These are phyloP conservation scores for Candida tropicalis DNA, from an alignment of 1,139 yeast species.

Conservation along the genomic window DNA sequence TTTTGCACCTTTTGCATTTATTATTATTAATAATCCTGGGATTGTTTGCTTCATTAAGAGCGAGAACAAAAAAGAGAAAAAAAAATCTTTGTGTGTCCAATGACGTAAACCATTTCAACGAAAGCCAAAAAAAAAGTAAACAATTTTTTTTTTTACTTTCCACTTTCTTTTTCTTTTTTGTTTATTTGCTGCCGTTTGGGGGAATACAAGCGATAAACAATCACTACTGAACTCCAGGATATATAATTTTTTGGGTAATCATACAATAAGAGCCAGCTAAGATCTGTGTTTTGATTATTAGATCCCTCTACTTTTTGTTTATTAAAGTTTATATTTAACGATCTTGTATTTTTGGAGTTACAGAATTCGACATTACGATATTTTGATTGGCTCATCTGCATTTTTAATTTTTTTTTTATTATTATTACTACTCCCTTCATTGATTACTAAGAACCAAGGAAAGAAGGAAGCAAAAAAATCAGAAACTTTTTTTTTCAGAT, in stretches of 20 bases:
- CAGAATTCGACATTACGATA: neutral
- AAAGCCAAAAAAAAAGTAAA: neutral
- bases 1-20: neutral
- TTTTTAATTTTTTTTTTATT: too few relatives aligned
- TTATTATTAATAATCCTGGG: neutral
- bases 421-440: too few relatives aligned
- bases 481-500: too few relatives aligned
- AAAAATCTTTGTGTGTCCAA: conserved; percentile 4
- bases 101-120: neutral
- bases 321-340: too few relatives aligned
- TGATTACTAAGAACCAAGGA: too few relatives aligned
- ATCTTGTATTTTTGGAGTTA: neutral
- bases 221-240: too few relatives aligned
- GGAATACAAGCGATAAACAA: neutral
- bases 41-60: too few relatives aligned
- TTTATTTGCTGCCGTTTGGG: neutral
- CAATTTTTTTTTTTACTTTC: conserved; percentile 1
- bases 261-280: too few relatives aligned
- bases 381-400: conserved; percentile 1
- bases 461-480: neutral
- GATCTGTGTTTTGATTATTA: too few relatives aligned
- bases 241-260: too few relatives aligned
- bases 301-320: too few relatives aligned
- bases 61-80: neutral
- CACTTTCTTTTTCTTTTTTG: neutral